Percentiles rank a stretch among this genome's conserved stretches.
Evolutionary conservation across 2,329 filamentous ascomycete genomes (phyloP).

Genomic region (Colletotrichum shisoi): DNA sequence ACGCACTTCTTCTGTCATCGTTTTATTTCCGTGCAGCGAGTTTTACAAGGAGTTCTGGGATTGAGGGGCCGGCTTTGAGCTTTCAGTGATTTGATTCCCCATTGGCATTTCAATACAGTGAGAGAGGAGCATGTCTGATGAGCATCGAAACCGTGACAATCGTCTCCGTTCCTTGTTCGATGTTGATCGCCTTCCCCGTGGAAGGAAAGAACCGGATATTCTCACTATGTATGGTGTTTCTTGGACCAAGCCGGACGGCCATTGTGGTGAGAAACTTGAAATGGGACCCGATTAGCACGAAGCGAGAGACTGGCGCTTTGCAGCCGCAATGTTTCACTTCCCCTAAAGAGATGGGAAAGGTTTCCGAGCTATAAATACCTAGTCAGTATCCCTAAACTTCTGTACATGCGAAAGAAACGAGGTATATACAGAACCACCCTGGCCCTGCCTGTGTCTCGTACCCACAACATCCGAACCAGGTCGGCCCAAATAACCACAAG

Average conservation of each 20-base stretch:
- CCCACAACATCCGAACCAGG: neutral
- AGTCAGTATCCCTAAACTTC: neutral
- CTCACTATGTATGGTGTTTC: fast-evolving
- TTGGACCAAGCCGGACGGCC: neutral
- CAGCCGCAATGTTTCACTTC: neutral
- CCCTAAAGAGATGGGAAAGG: neutral
- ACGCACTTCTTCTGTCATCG: neutral
- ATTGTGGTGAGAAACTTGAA: no score
- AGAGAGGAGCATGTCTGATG: neutral
- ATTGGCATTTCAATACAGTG: neutral
- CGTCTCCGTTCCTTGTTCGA: neutral
- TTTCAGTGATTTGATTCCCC: neutral
- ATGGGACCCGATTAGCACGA: neutral
- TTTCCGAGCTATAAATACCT: neutral
- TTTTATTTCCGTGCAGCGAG: neutral
- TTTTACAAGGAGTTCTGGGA: neutral
- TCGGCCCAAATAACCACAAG: neutral
- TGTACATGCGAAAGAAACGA: conserved; percentile 14
- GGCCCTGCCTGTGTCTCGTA: neutral
- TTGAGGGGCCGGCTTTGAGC: no score
- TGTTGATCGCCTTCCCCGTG: neutral
- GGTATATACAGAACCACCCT: neutral
- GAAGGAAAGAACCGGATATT: neutral
- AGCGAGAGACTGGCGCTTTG: neutral
- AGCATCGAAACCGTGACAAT: neutral